phyloP scores from a whole-genome alignment of 176 grass and related monocot species.

The Ensete glaucum region DNA sequence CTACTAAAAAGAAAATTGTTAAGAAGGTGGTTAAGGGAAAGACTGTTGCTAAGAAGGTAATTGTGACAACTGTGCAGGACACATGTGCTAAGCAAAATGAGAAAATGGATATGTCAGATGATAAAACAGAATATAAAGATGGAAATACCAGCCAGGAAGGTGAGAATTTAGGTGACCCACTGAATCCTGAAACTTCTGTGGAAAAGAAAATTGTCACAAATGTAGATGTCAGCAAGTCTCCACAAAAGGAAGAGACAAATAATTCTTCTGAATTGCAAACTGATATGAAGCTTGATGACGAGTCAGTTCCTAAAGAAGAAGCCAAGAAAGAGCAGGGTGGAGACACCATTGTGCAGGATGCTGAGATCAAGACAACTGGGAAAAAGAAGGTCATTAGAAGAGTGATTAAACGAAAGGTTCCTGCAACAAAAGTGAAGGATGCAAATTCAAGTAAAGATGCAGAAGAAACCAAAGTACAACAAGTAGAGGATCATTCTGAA shows the following conservation, averaged over 20 bases:
- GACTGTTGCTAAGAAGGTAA: conserved; percentile 41
- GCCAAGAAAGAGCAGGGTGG: conserved; percentile 29
- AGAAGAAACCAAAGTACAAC: conserved; percentile 36
- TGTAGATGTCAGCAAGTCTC: conserved; percentile 17
- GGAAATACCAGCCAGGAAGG: conserved; percentile 1
- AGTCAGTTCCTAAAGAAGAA: conserved; percentile 13
- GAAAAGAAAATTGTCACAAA: conserved; percentile 14
- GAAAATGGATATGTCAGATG: background rate
- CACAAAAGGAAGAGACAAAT: conserved; percentile 23
- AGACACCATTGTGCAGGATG: conserved; percentile 18
- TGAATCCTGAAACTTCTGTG: background rate
- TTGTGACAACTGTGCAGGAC: conserved; percentile 24
- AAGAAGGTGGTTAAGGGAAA: conserved; percentile 85
- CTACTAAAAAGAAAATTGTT: conserved; percentile 76
- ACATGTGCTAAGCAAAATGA: conserved; percentile 11
- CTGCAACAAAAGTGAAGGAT: conserved; percentile 30
- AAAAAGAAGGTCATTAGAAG: conserved; percentile 96
- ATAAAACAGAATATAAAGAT: conserved; percentile 2
- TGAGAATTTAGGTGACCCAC: conserved; percentile 8
- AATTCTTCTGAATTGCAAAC: conserved; percentile 35
- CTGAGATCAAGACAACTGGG: conserved; percentile 43
- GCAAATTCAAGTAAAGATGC: conserved; percentile 19
- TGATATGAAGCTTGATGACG: conserved; percentile 27
- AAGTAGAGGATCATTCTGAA: conserved; percentile 28
- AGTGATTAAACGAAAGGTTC: conserved; percentile 73